Conservation (phyloP, 331 rosid genomes). For the Pyrus hybrid region DNA sequence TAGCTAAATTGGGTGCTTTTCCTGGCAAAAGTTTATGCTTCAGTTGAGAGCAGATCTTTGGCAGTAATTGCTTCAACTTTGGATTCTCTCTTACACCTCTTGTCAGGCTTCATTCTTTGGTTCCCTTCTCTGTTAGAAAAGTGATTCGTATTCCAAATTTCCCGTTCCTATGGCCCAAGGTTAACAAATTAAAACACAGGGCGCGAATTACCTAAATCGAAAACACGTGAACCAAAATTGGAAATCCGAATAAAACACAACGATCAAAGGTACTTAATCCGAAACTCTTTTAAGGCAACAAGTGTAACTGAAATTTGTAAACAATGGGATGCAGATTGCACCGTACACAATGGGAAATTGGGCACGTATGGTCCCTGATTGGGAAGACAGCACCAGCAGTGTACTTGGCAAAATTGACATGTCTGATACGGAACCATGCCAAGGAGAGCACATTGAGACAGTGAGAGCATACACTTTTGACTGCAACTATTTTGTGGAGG, state of each 20-base stretch:
- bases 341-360: slow-evolving; percentile 72
- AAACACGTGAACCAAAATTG: background rate
- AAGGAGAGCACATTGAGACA: slow-evolving; percentile 63
- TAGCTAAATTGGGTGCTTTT: slow-evolving; percentile 62
- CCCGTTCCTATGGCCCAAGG: too few species aligned
- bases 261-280: background rate
- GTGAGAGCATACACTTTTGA: slow-evolving; percentile 82
- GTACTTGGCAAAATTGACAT: slow-evolving; percentile 71
- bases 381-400: slow-evolving; percentile 79
- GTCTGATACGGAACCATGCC: slow-evolving; percentile 78
- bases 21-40: slow-evolving; percentile 72
- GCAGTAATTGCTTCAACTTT: slow-evolving; percentile 94
- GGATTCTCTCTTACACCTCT: slow-evolving; percentile 89
- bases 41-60: slow-evolving; percentile 64
- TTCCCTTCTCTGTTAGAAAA: slow-evolving; percentile 31
- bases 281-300: background rate
- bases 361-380: slow-evolving; percentile 82
- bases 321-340: slow-evolving; percentile 54
- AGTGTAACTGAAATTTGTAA: background rate
- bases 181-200: background rate
- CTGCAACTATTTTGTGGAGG: slow-evolving; percentile 67
- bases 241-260: background rate
- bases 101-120: slow-evolving; percentile 90
- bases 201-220: background rate
- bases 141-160: too few species aligned